Base-by-base conservation (phyloP, 2,329 filamentous ascomycete genomes). In the Pseudogymnoascus sp. region DNA sequence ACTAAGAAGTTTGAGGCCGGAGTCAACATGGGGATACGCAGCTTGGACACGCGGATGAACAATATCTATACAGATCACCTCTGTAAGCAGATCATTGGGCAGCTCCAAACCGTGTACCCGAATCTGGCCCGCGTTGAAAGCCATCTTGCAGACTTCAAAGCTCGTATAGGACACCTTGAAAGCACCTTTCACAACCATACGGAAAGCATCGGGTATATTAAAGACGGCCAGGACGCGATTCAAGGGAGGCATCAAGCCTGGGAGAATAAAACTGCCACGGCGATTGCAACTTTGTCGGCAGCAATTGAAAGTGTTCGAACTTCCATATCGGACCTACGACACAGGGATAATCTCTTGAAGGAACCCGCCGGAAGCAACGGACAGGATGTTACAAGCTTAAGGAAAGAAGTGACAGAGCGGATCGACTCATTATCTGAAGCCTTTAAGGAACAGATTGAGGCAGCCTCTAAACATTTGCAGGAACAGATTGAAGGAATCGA, bases 41-140 rank as follows among this genome's bases (percentile, higher is more conserved):
- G 65, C 59, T 38, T 71, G 2, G 64, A 69, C 14, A 35, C 22
- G 7, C 64, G 69, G 8, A 65, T 69, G 33, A 66, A 68, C 14
- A 70, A 69, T 31, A 63, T 70, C 8, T 70, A 70, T 16, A 77
- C 76, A 0, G 73, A 74, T 10, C 67, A 72, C 2, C 60, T 79
- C 16, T 72, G 73, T 1, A 70, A 69, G n/a, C 67, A 71, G 12
- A 75, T 77, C 68, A 60, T 75, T 22, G 66, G 41, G 12, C 59
- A 61, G 24, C 31, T 65, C 2, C 43, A 63, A n/a, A 41, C 37
- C 1, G 28, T 61, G 12, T 65, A 61, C 31, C 64, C 64, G 2
- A 60, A 63, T 22, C 28, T 65, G 0, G 33, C 6, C 12, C 33
- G n/a, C 6, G 35, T 35, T 12, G 59, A 60, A 31, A 16, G 22